Evolutionary conservation across 2,329 filamentous ascomycete species (phyloP).

Genomic region (Ilyonectria sp.): DNA sequence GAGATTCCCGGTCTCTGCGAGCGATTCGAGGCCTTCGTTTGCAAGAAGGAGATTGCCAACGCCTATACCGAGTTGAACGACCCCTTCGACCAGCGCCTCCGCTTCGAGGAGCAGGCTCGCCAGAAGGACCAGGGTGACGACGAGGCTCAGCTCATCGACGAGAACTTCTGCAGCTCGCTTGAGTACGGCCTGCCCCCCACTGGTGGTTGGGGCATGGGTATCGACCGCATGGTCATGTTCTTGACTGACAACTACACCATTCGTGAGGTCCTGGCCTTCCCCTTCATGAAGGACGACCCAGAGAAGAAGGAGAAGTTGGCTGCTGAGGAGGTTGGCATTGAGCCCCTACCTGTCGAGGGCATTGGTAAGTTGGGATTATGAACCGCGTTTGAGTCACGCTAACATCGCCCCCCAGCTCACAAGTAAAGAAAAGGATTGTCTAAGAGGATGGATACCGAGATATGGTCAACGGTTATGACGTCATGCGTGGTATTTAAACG

Average conservation of each 20-base stretch:
- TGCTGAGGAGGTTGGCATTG: constrained; percentile 47
- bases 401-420: constrained; percentile 38
- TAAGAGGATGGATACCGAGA: constrained; percentile 24
- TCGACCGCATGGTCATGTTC: constrained; percentile 96
- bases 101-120: constrained; percentile 89
- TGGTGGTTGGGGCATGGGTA: constrained; percentile 96
- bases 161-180: constrained; percentile 92
- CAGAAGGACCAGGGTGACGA: constrained; percentile 98
- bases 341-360: constrained; percentile 47
- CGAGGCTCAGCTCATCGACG: constrained; percentile 95
- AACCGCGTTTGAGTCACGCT: constrained; percentile 9
- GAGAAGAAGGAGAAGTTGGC: constrained; percentile 70
- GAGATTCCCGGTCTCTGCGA: constrained; percentile 88
- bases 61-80: constrained; percentile 96
- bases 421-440: constrained; percentile 37
- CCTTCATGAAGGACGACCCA: constrained; percentile 89
- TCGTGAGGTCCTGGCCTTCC: constrained; percentile 96
- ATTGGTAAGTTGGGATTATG: constrained; percentile 43
- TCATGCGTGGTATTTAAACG: constrained; percentile 11
- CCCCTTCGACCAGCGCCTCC: constrained; percentile 91
- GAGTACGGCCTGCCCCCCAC: constrained; percentile 95
- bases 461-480: constrained; percentile 22
- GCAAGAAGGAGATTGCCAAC: constrained; percentile 86
- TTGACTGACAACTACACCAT: constrained; percentile 94
- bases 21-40: constrained; percentile 95